Conservation (phyloP, 441 rosid species). For the Gossypium laxum region DNA sequence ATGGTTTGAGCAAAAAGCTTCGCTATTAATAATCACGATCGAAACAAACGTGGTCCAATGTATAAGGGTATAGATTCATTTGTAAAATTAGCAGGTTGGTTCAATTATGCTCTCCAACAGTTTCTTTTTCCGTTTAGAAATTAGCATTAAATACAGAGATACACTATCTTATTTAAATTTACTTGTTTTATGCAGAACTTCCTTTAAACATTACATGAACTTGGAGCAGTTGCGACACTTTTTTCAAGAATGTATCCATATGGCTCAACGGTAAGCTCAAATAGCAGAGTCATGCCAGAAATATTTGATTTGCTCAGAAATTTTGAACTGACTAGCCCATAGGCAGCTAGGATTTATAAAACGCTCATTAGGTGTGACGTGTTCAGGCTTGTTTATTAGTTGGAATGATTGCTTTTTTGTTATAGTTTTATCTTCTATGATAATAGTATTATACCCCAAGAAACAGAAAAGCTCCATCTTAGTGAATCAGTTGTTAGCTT, state of each 20-base stretch:
- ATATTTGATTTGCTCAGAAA: background rate
- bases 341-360: constrained; percentile 1
- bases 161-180: background rate
- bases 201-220: background rate
- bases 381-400: background rate
- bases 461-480: background rate
- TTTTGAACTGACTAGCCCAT: constrained; percentile 2
- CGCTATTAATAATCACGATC: constrained; percentile 20
- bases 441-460: background rate
- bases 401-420: background rate
- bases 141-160: background rate
- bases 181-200: constrained; percentile 7
- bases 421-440: background rate
- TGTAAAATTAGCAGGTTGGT: constrained; percentile 24
- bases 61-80: background rate
- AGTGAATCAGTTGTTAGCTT: background rate
- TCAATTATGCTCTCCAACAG: constrained; percentile 12
- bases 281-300: background rate
- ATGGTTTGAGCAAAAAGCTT: constrained; percentile 25
- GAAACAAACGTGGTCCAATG: background rate
- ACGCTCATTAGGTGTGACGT: background rate
- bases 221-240: background rate
- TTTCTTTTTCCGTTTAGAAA: background rate
- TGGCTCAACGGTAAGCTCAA: constrained; percentile 9
- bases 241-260: constrained; percentile 5